These are phyloP conservation scores for Wolfiporia cocos DNA, from an alignment of 1,284 basidiomycete species.

Conservation along the genomic window DNA sequence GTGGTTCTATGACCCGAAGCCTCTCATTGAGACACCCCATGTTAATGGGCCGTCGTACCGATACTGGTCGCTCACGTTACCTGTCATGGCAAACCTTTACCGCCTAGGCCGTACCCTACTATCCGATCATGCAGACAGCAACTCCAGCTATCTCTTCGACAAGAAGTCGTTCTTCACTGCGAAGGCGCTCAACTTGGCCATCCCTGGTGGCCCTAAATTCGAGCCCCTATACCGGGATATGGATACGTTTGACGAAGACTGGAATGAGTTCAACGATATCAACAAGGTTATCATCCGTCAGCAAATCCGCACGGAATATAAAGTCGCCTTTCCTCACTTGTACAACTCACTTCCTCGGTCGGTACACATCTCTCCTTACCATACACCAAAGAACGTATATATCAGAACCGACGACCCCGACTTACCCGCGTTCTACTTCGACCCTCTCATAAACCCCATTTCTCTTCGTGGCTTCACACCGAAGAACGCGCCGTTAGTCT, in stretches of 20 bases:
- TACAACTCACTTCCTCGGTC: conserved; percentile 98
- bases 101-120: conserved; percentile 91
- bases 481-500: conserved; percentile 77
- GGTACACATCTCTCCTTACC: conserved; percentile 89
- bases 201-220: conserved; percentile 98
- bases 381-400: conserved; percentile 95
- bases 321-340: conserved; percentile 97
- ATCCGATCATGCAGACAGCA: conserved; percentile 88
- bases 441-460: conserved; percentile 96
- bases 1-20: conserved; percentile 99
- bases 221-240: conserved; percentile 94
- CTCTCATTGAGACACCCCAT: conserved; percentile 80
- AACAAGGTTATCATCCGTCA: conserved; percentile 99
- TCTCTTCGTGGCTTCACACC: conserved; percentile 81
- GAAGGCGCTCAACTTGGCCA: conserved; percentile 96
- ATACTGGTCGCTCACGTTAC: conserved; percentile 89
- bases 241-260: conserved; percentile 98
- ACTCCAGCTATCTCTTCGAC: conserved; percentile 93
- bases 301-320: conserved; percentile 98
- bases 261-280: conserved; percentile 99
- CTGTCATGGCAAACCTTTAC: conserved; percentile 96
- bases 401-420: conserved; percentile 99
- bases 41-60: conserved; percentile 95
- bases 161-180: conserved; percentile 98
- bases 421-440: conserved; percentile 99